Base-by-base conservation (phyloP, 257 asterid species). In the Solanum sparsipilum region DNA sequence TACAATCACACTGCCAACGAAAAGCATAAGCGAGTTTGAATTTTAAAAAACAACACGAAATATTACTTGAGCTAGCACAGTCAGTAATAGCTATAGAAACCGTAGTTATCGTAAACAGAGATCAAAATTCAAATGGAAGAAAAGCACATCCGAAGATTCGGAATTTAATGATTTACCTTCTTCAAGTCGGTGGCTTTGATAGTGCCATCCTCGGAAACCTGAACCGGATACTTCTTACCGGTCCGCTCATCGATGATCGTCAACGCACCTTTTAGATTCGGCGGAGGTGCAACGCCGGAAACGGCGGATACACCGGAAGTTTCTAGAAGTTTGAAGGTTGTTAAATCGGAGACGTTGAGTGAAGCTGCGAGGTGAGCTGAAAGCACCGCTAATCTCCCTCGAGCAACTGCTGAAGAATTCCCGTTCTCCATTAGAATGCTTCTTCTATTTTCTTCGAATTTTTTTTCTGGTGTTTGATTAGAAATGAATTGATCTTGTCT, bases 141-240 rank as follows among this genome's bases (percentile, higher is more conserved):
- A 27, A 7, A 29, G 35, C 10, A 72, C n/a, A 34, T 72, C 38
- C 3, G 60, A 13, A n/a, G 58, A 41, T n/a, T 41, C n/a, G 7
- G 13, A 78, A 78, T 78, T 41, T 25, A 58, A 41, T 13, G 15
- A 36, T 81, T 48, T 4, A 95, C 99, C 98, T 93, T 96, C 70
- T 97, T 97, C 13, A 97, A 89, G 92, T 97, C 99, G 91, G 98
- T 92, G 86, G 99, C 98, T 89, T 89, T 97, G 90, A 95, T 76
- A 13, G 98, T 95, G 90, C 99, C 99, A 11, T 95, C 95, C 86
- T 95, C 96, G 9, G 99, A 92, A 76, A 97, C 96, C 92, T 92
- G 99, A 91, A 95, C 91, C 92, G 91, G 95, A 87, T 96, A 96
- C 89, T 36, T 93, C 60, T 93, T 93, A 5, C 98, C 95, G 34